Evolutionary conservation across 2,329 filamentous ascomycete species (phyloP).

Genomic region (Botryotinia convoluta): DNA sequence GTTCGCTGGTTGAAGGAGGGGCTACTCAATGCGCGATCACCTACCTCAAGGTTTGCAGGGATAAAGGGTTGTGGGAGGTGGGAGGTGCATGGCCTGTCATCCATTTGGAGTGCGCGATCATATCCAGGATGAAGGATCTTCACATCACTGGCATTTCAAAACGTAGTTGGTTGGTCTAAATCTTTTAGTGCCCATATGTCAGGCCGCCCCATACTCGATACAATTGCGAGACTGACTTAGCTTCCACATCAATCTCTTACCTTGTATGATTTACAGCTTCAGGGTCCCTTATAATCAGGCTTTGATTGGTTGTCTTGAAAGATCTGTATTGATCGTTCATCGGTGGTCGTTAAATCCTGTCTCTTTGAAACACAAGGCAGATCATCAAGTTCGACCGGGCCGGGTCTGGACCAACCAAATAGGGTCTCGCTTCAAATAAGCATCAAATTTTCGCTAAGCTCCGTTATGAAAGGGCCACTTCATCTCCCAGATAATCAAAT

Average conservation of each 20-base stretch:
- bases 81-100: slow-evolving; percentile 12
- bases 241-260: neutral
- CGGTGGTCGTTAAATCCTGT: slow-evolving; percentile 26
- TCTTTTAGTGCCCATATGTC: slow-evolving; percentile 12
- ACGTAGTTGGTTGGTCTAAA: neutral
- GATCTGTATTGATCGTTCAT: slow-evolving; percentile 24
- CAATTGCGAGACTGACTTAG: slow-evolving; percentile 9
- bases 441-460: slow-evolving; percentile 23
- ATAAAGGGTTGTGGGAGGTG: slow-evolving; percentile 15
- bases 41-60: slow-evolving; percentile 19
- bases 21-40: slow-evolving; percentile 15
- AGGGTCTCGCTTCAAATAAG: slow-evolving; percentile 17
- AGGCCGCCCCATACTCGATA: slow-evolving; percentile 13
- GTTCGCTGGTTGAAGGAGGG: slow-evolving; percentile 13
- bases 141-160: slow-evolving; percentile 12
- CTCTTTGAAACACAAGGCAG: slow-evolving; percentile 27
- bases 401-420: slow-evolving; percentile 22
- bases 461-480: slow-evolving; percentile 31
- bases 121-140: slow-evolving; percentile 17
- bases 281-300: neutral
- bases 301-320: slow-evolving; percentile 22
- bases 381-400: slow-evolving; percentile 16
- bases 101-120: slow-evolving; percentile 11
- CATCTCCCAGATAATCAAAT: slow-evolving; percentile 24
- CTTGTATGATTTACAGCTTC: slow-evolving; percentile 5